Evolutionary conservation across 345 rosid species (phyloP).

Genomic region (Populus deltoides): DNA sequence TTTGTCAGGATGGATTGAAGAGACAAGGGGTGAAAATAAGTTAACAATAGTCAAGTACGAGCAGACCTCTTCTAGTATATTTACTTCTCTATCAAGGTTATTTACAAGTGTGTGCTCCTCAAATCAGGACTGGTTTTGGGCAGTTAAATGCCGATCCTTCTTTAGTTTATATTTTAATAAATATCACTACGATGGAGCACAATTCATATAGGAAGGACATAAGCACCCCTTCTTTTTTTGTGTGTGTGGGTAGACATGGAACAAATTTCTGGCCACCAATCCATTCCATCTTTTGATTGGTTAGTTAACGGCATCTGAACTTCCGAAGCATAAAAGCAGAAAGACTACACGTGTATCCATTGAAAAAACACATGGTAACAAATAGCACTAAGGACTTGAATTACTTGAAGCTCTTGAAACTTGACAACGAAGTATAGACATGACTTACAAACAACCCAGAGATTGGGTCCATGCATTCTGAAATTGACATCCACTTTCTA

Average conservation of each 20-base stretch:
- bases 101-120: background rate
- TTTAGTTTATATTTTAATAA: background rate
- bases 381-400: background rate
- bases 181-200: background rate
- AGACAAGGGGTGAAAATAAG: background rate
- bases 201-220: background rate
- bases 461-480: too few species aligned
- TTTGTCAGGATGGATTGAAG: constrained; percentile 6
- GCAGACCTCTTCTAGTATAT: background rate
- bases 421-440: too few species aligned
- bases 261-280: background rate
- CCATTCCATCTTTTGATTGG: background rate
- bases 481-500: too few species aligned
- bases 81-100: background rate
- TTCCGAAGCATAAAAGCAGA: background rate
- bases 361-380: background rate
- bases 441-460: too few species aligned
- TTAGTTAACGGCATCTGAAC: background rate
- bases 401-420: too few species aligned
- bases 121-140: background rate
- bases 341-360: background rate
- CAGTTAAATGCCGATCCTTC: background rate
- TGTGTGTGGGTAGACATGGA: too few species aligned
- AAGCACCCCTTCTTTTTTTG: too few species aligned
- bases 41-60: background rate